These are phyloP conservation scores for Annulohypoxylon stygium DNA, from an alignment of 495 filamentous ascomycete genomes.

Conservation along the genomic window DNA sequence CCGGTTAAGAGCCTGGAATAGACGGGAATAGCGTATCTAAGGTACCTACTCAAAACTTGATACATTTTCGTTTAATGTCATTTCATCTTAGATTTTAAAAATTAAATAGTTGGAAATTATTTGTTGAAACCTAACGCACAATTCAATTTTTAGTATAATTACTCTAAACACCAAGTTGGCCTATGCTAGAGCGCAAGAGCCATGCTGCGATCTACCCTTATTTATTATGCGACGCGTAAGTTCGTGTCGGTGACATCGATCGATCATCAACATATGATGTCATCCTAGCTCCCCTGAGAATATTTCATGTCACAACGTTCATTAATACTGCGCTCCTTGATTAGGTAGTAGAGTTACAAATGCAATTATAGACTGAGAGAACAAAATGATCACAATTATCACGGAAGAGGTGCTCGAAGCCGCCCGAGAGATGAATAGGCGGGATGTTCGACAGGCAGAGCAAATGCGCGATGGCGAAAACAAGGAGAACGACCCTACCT, in stretches of 20 bases:
- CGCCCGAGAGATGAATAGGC: conserved; percentile 12
- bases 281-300: background rate
- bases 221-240: background rate
- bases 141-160: too few species aligned
- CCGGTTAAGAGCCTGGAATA: background rate
- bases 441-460: background rate
- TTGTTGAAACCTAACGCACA: too few species aligned
- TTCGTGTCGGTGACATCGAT: background rate
- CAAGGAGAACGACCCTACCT: background rate
- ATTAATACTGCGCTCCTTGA: too few species aligned
- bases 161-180: too few species aligned
- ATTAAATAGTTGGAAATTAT: too few species aligned
- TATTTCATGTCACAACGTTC: background rate
- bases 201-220: background rate
- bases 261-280: background rate
- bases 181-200: background rate
- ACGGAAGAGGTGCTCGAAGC: conserved; percentile 13
- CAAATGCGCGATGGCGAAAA: background rate
- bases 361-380: too few species aligned
- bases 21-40: background rate
- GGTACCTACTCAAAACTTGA: too few species aligned
- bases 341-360: too few species aligned
- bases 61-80: too few species aligned
- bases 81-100: too few species aligned
- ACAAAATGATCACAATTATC: conserved; percentile 9